Conservation (phyloP, 306 rosid species). For the Quercus variabilis region DNA sequence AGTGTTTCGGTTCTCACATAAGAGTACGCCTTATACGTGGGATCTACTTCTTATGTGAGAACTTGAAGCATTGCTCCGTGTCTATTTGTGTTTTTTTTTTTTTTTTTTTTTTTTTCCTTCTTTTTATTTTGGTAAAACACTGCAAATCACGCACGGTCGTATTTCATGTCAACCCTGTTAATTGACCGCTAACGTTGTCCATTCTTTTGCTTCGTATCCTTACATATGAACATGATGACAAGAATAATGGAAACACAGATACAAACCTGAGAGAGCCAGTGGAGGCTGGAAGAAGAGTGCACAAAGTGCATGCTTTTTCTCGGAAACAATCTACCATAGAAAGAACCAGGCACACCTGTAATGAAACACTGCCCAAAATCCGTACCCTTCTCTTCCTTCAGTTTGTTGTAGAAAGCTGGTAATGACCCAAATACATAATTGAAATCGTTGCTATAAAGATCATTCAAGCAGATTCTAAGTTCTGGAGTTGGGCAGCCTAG, state of each 20-base stretch:
- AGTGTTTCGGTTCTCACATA: no score
- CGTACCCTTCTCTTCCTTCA: conserved; percentile 14
- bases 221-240: no score
- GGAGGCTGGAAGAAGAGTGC: conserved; percentile 76
- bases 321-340: conserved; percentile 57
- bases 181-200: no score
- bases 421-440: conserved; percentile 54
- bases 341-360: conserved; percentile 53
- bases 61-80: no score
- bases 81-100: no score
- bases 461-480: conserved; percentile 51
- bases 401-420: conserved; percentile 51
- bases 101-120: fast-evolving
- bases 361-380: conserved; percentile 35
- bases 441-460: conserved; percentile 73
- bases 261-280: conserved; percentile 70
- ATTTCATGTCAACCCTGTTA: no score
- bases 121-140: no score
- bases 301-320: conserved; percentile 43
- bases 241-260: no score
- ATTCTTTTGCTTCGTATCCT: no score
- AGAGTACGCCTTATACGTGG: fast-evolving
- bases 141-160: not conserved
- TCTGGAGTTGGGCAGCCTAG: conserved; percentile 33
- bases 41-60: no score